Percentiles rank a stretch among this genome's conserved stretches.
These are phyloP conservation scores for Infundibulicybe gibba DNA, from an alignment of 768 basidiomycete genomes.

Conservation along the genomic window DNA sequence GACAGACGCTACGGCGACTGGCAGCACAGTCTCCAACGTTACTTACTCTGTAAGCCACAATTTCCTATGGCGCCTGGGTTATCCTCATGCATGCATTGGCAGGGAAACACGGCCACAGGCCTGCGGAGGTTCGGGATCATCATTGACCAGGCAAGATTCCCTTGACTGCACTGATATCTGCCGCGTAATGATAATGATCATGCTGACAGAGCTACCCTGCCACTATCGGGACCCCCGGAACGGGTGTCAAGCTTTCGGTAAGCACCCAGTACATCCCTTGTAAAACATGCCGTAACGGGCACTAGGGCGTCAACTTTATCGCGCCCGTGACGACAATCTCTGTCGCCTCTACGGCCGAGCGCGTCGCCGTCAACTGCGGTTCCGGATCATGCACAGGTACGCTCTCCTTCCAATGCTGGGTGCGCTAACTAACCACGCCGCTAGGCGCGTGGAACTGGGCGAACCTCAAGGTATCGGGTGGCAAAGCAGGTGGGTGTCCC, in stretches of 20 bases:
- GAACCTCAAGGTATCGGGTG: slow-evolving; percentile 39
- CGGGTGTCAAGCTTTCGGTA: slow-evolving; percentile 54
- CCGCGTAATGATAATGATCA: background rate
- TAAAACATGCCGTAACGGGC: background rate
- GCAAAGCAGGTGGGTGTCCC: slow-evolving; percentile 26
- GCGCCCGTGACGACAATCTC: slow-evolving; percentile 34
- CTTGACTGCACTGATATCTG: too few relatives aligned
- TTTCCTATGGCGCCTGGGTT: too few relatives aligned
- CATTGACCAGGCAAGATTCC: slow-evolving; percentile 54
- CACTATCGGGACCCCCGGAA: slow-evolving; percentile 50
- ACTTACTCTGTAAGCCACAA: slow-evolving; percentile 26
- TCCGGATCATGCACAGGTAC: slow-evolving; percentile 43
- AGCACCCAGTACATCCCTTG: slow-evolving; percentile 8
- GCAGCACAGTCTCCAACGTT: slow-evolving; percentile 44
- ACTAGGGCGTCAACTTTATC: slow-evolving; percentile 49
- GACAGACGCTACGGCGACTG: slow-evolving; percentile 41
- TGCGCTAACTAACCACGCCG: background rate
- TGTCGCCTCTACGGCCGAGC: slow-evolving; percentile 37
- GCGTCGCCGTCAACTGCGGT: slow-evolving; percentile 57
- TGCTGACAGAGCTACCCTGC: slow-evolving; percentile 57
- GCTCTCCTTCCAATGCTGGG: too few relatives aligned
- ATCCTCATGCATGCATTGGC: slow-evolving; percentile 18
- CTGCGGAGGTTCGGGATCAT: slow-evolving; percentile 49
- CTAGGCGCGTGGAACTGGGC: slow-evolving; percentile 52
- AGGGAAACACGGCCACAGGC: slow-evolving; percentile 53